These are phyloP conservation scores for Colletotrichum sp. DNA, from an alignment of 2,329 filamentous ascomycete species.

Conservation along the genomic window DNA sequence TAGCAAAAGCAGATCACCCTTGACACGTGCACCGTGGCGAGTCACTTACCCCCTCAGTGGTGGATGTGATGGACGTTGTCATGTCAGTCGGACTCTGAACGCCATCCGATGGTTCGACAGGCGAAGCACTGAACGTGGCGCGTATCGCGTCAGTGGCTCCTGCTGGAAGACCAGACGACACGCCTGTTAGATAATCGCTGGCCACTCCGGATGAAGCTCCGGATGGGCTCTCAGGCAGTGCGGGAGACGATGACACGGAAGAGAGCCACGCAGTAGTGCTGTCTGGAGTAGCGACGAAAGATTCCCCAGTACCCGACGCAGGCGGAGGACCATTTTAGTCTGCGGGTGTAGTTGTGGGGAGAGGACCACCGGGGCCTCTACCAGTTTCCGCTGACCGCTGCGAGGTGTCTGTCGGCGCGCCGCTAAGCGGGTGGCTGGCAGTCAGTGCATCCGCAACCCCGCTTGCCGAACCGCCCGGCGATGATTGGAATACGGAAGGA, in stretches of 20 bases:
- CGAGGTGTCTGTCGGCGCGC: not conserved
- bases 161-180: not conserved
- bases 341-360: not conserved
- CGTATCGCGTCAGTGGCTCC: not conserved
- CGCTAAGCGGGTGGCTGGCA: not conserved
- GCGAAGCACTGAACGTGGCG: not conserved
- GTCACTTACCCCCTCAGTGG: not conserved
- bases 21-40: not conserved
- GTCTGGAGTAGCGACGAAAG: not conserved
- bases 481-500: not conserved
- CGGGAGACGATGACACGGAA: not conserved
- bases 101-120: not conserved
- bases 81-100: not conserved
- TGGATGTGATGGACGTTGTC: not conserved
- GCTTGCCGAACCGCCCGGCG: not conserved
- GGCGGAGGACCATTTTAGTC: not conserved
- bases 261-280: not conserved
- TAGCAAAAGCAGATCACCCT: not conserved
- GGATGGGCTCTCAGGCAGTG: not conserved
- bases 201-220: not conserved
- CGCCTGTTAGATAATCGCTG: not conserved
- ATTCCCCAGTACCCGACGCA: not conserved
- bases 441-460: not conserved
- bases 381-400: not conserved
- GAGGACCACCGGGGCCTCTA: not conserved